These are phyloP conservation scores for Phytophthora colocasiae DNA, from an alignment of 352 stramenopile species.

Conservation along the genomic window DNA sequence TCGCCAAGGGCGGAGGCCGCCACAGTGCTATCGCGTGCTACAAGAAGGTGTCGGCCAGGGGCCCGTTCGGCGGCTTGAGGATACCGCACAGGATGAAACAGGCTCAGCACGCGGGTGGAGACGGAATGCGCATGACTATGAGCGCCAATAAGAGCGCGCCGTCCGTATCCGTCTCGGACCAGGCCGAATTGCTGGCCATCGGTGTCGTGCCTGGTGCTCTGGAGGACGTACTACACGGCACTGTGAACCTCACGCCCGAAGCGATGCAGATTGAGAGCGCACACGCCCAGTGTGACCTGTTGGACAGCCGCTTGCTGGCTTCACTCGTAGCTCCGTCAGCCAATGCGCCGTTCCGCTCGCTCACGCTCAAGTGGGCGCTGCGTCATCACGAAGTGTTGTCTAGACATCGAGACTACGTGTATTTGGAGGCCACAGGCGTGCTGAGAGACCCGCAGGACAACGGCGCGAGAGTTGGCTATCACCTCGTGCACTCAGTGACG, in stretches of 20 bases:
- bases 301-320: slow-evolving; percentile 63
- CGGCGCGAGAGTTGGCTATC: slow-evolving; percentile 59
- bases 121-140: slow-evolving; percentile 32
- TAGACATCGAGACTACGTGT: slow-evolving; percentile 73
- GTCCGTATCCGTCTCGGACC: slow-evolving; percentile 18
- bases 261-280: slow-evolving; percentile 68
- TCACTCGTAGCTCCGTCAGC: slow-evolving; percentile 50
- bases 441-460: slow-evolving; percentile 45
- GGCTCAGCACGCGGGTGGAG: neutral
- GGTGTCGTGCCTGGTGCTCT: slow-evolving; percentile 44
- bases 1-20: slow-evolving; percentile 46
- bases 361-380: slow-evolving; percentile 75
- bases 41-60: slow-evolving; percentile 31
- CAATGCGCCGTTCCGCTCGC: slow-evolving; percentile 58
- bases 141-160: slow-evolving; percentile 16
- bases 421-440: slow-evolving; percentile 66
- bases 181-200: slow-evolving; percentile 54
- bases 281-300: slow-evolving; percentile 51
- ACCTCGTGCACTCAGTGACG: slow-evolving; percentile 66
- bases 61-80: slow-evolving; percentile 17
- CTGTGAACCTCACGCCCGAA: slow-evolving; percentile 64
- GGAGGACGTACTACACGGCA: slow-evolving; percentile 61
- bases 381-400: slow-evolving; percentile 62
- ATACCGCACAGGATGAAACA: slow-evolving; percentile 16
- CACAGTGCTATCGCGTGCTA: slow-evolving; percentile 54